phyloP scores from a whole-genome alignment of 2,329 filamentous ascomycete species.

The Sclerotinia minor region DNA sequence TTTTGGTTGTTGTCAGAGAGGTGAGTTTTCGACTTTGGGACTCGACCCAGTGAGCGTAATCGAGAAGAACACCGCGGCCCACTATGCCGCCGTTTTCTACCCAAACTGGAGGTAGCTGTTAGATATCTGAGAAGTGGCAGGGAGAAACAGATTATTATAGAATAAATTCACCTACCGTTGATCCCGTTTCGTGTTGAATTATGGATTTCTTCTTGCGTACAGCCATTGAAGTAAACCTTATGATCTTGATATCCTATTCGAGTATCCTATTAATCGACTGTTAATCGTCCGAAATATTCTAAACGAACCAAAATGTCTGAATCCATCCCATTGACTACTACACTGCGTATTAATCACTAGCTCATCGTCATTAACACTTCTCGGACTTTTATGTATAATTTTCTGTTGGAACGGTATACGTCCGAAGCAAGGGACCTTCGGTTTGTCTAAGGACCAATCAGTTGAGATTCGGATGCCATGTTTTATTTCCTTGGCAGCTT shows the following conservation, averaged over 20 bases:
- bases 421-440: slow-evolving; percentile 20
- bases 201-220: slow-evolving; percentile 36
- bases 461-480: slow-evolving; percentile 22
- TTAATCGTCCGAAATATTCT: not conserved
- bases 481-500: slow-evolving; percentile 26
- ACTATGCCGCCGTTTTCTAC: slow-evolving; percentile 49
- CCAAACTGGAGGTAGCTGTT: slow-evolving; percentile 40
- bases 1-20: slow-evolving; percentile 47
- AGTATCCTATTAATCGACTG: not conserved
- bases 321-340: slow-evolving; percentile 49
- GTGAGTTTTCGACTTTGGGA: slow-evolving; percentile 57
- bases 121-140: not conserved
- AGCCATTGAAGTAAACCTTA: slow-evolving; percentile 42
- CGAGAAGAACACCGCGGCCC: slow-evolving; percentile 53
- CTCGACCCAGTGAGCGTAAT: slow-evolving; percentile 57
- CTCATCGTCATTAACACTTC: slow-evolving; percentile 60
- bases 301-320: slow-evolving; percentile 44
- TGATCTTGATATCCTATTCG: slow-evolving; percentile 39
- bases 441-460: slow-evolving; percentile 16
- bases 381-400: slow-evolving; percentile 52
- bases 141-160: too few relatives aligned
- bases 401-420: slow-evolving; percentile 58
- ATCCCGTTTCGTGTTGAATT: slow-evolving; percentile 34
- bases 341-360: slow-evolving; percentile 57
- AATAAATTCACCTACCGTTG: slow-evolving; percentile 30